Evolutionary conservation across 305 asterid genomes (phyloP), one percentile per base, ranked within the genome.

Genomic region (Rubia peregrina): DNA sequence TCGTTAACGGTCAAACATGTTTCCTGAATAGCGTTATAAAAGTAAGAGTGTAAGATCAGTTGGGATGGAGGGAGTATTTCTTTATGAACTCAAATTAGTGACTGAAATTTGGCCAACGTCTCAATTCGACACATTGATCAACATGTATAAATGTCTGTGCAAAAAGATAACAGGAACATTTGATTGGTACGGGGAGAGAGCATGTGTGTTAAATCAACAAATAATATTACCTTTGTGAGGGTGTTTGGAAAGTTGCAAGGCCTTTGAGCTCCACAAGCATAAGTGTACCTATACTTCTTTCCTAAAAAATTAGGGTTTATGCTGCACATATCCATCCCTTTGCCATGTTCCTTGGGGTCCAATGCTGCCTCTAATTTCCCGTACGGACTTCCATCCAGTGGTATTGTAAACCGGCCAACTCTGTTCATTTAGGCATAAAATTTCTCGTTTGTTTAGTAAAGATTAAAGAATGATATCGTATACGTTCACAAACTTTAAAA

Each of bases 211-310:
- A 56, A 7, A 56, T 56, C 1, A 9, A 21, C 24, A 56, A n/a
- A 21, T 56, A 56, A 21, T 56, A 56, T 11, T 65, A 89, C 98
- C 97, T 94, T 94, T 7, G 97, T 89, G 73, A 94, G 87, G 68
- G 96, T 91, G 81, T 94, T 94, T 5, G 99, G 99, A 80, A 94
- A 94, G 79, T 94, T 88, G 81, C 97, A 91, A 30, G 97, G 99
- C 72, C 99, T 86, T 38, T 83, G 74, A 71, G 99, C 99, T 51
- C 99, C 99, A 81, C 96, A 91, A 11, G 99, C 97, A 75, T 89
- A 91, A 71, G 96, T 91, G 74, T 88, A 94, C 84, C 96, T 85
- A 36, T 94, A 89, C 71, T 87, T 86, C 80, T 87, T 85, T 2
- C 99, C 99, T 55, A 87, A 71, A 74, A 77, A 87, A 60, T 48